Conservation (phyloP, 495 filamentous ascomycete genomes). For the Parmelia sp. region DNA sequence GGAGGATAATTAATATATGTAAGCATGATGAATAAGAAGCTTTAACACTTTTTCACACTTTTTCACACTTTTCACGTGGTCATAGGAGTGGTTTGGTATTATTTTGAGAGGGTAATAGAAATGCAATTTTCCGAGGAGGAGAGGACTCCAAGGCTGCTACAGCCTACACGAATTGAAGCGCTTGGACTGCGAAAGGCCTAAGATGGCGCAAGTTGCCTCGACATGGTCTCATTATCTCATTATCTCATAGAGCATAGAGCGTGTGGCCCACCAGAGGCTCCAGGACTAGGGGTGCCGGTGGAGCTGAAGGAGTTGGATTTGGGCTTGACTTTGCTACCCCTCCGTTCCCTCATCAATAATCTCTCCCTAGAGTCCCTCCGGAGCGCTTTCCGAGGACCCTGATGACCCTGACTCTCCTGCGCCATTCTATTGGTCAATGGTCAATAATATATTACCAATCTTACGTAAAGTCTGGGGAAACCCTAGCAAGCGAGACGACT, state of each 20-base stretch:
- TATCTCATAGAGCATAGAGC: too few relatives aligned
- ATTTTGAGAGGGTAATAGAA: conserved; percentile 12
- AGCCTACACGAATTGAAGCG: background rate
- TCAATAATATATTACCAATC: too few relatives aligned
- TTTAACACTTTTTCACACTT: background rate
- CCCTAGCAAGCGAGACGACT: conserved; percentile 6
- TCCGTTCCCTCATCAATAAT: too few relatives aligned
- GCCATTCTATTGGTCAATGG: conserved; percentile 3
- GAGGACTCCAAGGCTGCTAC: too few relatives aligned
- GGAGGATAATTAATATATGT: background rate
- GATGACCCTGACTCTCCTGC: too few relatives aligned
- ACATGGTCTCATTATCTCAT: too few relatives aligned
- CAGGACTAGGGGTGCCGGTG: too few relatives aligned
- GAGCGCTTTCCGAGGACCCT: background rate
- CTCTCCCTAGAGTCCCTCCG: too few relatives aligned
- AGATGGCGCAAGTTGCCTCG: too few relatives aligned
- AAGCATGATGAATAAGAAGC: conserved; percentile 7
- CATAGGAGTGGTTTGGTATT: conserved; percentile 36
- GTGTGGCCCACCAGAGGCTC: too few relatives aligned
- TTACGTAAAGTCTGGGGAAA: conserved; percentile 18
- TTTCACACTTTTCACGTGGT: conserved; percentile 17
- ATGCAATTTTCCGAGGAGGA: background rate
- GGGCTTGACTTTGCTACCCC: background rate
- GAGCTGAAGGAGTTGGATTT: too few relatives aligned
- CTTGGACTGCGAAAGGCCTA: background rate